These are phyloP conservation scores for Williopsis jadinii DNA, from an alignment of 1,139 yeast genomes.

Conservation along the genomic window DNA sequence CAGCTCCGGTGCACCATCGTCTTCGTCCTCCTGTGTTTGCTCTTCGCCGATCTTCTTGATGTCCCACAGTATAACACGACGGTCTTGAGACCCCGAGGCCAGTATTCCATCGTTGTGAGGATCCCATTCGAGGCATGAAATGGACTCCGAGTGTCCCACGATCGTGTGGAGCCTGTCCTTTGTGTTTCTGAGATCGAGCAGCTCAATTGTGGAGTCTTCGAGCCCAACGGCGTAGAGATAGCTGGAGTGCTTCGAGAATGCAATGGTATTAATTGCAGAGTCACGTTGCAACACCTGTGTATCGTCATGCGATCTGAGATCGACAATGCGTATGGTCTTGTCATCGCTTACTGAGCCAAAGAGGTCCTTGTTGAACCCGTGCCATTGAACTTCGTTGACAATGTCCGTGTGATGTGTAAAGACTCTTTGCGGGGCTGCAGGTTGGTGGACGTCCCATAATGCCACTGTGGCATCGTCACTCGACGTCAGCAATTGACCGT, in stretches of 20 bases:
- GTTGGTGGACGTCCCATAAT: conserved; percentile 43
- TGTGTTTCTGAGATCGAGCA: conserved; percentile 53
- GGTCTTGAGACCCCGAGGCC: conserved; percentile 68
- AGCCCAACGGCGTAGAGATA: conserved; percentile 64
- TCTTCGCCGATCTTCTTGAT: conserved; percentile 67
- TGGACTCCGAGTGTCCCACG: conserved; percentile 70
- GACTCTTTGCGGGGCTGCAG: conserved; percentile 24
- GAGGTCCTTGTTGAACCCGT: conserved; percentile 37
- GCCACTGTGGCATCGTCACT: conserved; percentile 62
- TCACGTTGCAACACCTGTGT: conserved; percentile 30
- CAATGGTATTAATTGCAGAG: conserved; percentile 47
- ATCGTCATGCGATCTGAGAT: conserved; percentile 36
- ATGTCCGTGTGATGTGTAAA: conserved; percentile 41
- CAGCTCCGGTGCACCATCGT: conserved; percentile 76
- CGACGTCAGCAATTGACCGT: conserved; percentile 48
- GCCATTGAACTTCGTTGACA: conserved; percentile 75
- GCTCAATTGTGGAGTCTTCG: conserved; percentile 55
- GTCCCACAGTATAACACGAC: conserved; percentile 73
- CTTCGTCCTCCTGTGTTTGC: conserved; percentile 71
- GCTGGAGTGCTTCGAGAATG: conserved; percentile 56
- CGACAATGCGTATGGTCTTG: conserved; percentile 58
- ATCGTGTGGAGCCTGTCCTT: conserved; percentile 49
- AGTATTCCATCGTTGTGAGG: conserved; percentile 64
- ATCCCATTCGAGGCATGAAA: conserved; percentile 65
- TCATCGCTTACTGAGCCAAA: conserved; percentile 76